Evolutionary conservation across 1,284 basidiomycete species (phyloP).

Genomic region (Trichosporon sp.): DNA sequence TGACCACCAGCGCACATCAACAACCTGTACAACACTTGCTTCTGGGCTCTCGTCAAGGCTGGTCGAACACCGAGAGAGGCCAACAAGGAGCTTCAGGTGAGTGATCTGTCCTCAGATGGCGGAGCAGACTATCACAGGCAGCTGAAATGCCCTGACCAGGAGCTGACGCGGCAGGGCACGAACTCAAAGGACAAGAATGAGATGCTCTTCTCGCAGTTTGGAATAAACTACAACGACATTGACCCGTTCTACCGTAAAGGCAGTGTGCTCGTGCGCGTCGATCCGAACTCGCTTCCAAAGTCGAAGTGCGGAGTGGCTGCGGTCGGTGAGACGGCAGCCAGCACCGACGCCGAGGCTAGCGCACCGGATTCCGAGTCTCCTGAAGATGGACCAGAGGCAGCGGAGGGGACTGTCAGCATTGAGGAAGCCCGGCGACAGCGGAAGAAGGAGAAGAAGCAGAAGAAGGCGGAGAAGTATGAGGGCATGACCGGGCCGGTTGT

Average conservation of each 20-base stretch:
- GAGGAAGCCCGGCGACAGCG: constrained; percentile 19
- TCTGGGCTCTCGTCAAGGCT: constrained; percentile 87
- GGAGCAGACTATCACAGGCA: background rate
- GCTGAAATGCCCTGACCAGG: constrained; percentile 43
- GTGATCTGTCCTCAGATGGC: constrained; percentile 13
- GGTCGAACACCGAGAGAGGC: constrained; percentile 72
- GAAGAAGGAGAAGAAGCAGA: constrained; percentile 37
- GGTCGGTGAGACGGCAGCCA: background rate
- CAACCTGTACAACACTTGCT: constrained; percentile 92
- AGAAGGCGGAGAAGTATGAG: constrained; percentile 40
- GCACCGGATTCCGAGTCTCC: background rate
- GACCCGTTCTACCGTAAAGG: constrained; percentile 76
- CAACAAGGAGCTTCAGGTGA: constrained; percentile 67
- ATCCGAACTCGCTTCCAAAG: constrained; percentile 11
- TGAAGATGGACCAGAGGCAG: background rate
- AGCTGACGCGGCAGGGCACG: constrained; percentile 61
- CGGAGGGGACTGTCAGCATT: background rate
- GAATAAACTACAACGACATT: constrained; percentile 80
- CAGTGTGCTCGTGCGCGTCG: constrained; percentile 65
- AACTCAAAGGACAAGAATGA: constrained; percentile 85
- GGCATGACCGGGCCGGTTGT: constrained; percentile 52
- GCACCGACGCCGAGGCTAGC: background rate
- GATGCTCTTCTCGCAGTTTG: constrained; percentile 73
- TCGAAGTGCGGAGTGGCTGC: background rate
- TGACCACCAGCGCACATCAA: constrained; percentile 79